These are phyloP conservation scores for Vaccinium vitisidaea DNA, from an alignment of 148 eudicot genomes.

Conservation along the genomic window DNA sequence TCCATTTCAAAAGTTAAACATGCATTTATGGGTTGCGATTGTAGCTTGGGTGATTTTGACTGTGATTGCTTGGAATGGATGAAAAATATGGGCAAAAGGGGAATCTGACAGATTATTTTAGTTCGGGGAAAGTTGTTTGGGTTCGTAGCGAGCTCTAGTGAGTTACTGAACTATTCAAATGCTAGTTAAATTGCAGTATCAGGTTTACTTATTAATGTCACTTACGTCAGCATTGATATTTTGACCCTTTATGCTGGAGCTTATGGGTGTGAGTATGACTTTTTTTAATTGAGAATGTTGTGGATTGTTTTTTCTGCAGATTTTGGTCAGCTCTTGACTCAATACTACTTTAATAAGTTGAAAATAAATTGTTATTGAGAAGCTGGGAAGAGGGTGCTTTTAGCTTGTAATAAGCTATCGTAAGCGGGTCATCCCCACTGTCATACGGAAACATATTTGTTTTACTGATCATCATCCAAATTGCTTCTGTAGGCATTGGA, in stretches of 20 bases:
- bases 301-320: neutral
- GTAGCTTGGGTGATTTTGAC: constrained; percentile 2
- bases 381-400: neutral
- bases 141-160: neutral
- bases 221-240: neutral
- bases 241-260: neutral
- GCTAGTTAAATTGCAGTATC: neutral
- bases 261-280: neutral
- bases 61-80: neutral
- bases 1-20: neutral
- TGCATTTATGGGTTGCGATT: neutral
- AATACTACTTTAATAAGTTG: neutral
- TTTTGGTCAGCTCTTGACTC: neutral
- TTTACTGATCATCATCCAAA: neutral
- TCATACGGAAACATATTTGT: neutral
- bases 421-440: neutral
- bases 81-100: neutral
- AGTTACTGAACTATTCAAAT: neutral
- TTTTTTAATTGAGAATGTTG: neutral
- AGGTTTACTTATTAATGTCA: neutral
- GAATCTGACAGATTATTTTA: neutral
- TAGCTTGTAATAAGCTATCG: neutral
- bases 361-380: neutral
- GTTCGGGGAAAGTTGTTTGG: neutral
- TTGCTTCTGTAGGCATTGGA: constrained; percentile 59